Base-by-base conservation (phyloP, 225 moss, liverwort and hornwort genomes). In the Antitrichia curtipendula region DNA sequence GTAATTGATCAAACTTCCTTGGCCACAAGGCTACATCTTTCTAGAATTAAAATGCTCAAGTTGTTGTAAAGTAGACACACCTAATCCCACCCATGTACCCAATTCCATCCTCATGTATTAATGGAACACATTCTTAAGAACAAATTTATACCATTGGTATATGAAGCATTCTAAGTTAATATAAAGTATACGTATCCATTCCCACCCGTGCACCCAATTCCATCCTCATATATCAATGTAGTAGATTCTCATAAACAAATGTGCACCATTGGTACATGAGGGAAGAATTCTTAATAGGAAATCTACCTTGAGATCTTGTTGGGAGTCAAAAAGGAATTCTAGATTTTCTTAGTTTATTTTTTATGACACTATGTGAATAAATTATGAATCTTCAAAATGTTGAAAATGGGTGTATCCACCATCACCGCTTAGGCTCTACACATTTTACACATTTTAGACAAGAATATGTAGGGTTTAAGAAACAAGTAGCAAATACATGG, bases 251-350 rank as follows among this genome's bases (percentile, higher is more conserved):
- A 31, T 7, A 6, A 45, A 71, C 45, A 49, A 47, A 74, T 49
- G 49, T 32, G 0, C 32, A 74, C 4, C 2, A 20, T 6, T 12
- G 7, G 1, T 20, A 13, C 2, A 75, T 50, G 21, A 12, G 0
- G 4, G 32, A 32, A 4, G 19, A 66, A n/a, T n/a, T n/a, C 11
- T 21, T 66, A 21, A 66, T 1, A 1, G 21, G 21, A 66, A n/a
- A 22, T 65, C 38, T 41, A 41, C 25, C 25, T 41, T 25, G 1
- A 43, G 13, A 75, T 53, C 22, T 36, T n/a, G 9, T 36, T 24
- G 6, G 4, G 2, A 54, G 4, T 24, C 15, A 23, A 53, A 53
- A 54, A 34, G 3, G 6, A 54, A 54, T n/a, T 49, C 10, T 25
- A 38, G 27, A 77, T 38, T 56, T 27, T 8, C 25, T 56, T 78